Evolutionary conservation across 495 filamentous ascomycete genomes (phyloP), one percentile per base, ranked within the genome.

Genomic region (Aspergillus diversus): DNA sequence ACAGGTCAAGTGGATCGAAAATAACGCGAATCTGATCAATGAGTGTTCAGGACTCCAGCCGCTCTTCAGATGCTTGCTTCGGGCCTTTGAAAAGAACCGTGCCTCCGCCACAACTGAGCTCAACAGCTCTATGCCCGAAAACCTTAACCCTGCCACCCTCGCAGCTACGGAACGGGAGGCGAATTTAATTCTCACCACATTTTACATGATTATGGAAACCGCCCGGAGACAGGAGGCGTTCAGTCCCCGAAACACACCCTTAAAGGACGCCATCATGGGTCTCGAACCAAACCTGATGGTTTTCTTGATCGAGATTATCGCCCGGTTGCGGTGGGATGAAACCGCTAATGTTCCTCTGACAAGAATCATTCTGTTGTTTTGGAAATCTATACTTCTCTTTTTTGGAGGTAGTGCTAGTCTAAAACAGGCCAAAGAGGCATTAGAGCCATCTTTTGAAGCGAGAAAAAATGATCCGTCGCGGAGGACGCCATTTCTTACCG

Each of bases 311-410:
- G 85, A 89, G 47, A 86, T 90, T 4, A 87, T 92, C 31, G 84
- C 91, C 0, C 89, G 86, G 62, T 74, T 97, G 31, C 84, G 95
- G 48, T 99, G 96, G 92, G 92, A 97, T 67, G 95, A 99, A 48
- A 79, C 83, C 27, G 76, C 84, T 51, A 81, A 82, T 60, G 72
- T 92, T 16, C 87, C 89, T 0, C 78, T 90, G 13, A 81, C 84
- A 9, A 88, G 86, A 75, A 81, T 94, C 27, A 84, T 97, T 47
- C 80, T 96, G 5, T 75, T 97, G 16, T 86, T 92, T 31, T 98
- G 96, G 96, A 99, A 99, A 73, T 87, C 89, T 0, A 81, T 96
- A 9, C 81, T 99, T 17, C 83, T 97, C 8, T 79, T 91, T 0
- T 93, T 99, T 66, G 95, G 95, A 35, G 90, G 90, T 43, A 87